A percentile compares a stretch with the other conserved stretches of the same genome.
Conservation (phyloP, 1,139 yeast species). For the Debaryomycetaceae sp. region DNA sequence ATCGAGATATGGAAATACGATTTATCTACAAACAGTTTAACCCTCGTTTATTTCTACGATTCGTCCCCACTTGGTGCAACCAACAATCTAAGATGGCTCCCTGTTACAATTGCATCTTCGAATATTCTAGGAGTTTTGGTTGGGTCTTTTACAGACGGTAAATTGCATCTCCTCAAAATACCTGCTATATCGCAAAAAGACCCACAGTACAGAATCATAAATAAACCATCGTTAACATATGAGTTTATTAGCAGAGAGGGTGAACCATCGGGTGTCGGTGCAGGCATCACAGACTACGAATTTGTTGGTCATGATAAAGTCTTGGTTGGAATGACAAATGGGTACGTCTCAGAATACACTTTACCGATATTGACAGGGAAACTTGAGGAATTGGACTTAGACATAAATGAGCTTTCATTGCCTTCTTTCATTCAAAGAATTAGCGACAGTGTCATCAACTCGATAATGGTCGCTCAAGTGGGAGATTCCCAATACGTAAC, state of each 20-base stretch:
- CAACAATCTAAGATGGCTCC: conserved; percentile 52
- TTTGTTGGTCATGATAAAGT: conserved; percentile 50
- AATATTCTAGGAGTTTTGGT: conserved; percentile 44
- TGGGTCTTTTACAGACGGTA: conserved; percentile 64
- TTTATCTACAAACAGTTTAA: conserved; percentile 18
- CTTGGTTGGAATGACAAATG: conserved; percentile 63
- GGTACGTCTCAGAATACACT: conserved; percentile 63
- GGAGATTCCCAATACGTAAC: conserved; percentile 26
- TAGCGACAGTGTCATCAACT: conserved; percentile 49
- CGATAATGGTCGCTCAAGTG: conserved; percentile 37
- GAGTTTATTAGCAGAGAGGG: conserved; percentile 1
- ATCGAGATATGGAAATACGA: conserved; percentile 50
- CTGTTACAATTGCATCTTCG: conserved; percentile 18
- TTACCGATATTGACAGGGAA: conserved; percentile 19
- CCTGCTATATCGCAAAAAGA: conserved; percentile 3
- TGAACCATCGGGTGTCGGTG: conserved; percentile 9
- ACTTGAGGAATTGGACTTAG: conserved; percentile 7
- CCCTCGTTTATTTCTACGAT: conserved; percentile 30
- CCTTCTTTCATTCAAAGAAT: conserved; percentile 53
- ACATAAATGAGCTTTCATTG: conserved; percentile 12
- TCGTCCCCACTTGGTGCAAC: conserved; percentile 52
- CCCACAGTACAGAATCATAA: conserved; percentile 18
- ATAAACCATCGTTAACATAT: conserved; percentile 10
- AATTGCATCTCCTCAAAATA: conserved; percentile 51
- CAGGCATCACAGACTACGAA: conserved; percentile 51